These are phyloP conservation scores for Aspergillus sp. DNA, from an alignment of 2,329 filamentous ascomycete species.

Conservation along the genomic window DNA sequence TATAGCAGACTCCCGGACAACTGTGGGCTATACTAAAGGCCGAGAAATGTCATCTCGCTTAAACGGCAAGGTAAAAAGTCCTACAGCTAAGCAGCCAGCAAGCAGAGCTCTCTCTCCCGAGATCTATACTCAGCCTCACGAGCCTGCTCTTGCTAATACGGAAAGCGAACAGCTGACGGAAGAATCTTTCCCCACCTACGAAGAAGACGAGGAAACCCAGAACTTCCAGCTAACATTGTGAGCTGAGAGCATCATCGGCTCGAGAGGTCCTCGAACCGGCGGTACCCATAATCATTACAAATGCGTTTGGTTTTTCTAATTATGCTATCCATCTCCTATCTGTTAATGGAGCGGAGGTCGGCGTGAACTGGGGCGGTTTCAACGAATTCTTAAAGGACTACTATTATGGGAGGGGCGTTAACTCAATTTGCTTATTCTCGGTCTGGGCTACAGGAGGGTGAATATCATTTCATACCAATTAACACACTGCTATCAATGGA, in stretches of 20 bases:
- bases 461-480: conserved; percentile 8
- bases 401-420: conserved; percentile 13
- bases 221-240: conserved; percentile 43
- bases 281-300: background rate
- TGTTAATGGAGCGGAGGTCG: background rate
- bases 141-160: conserved; percentile 41
- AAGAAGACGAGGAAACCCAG: conserved; percentile 40
- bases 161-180: conserved; percentile 45
- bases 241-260: conserved; percentile 4
- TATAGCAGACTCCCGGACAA: conserved; percentile 71
- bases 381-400: background rate
- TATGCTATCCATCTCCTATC: conserved; percentile 1
- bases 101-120: conserved; percentile 39
- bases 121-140: conserved; percentile 45
- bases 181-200: conserved; percentile 30
- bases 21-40: conserved; percentile 81
- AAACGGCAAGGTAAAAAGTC: conserved; percentile 24
- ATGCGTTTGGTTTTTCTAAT: background rate
- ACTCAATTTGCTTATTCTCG: conserved; percentile 1
- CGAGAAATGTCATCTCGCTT: conserved; percentile 45
- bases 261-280: background rate
- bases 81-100: conserved; percentile 20
- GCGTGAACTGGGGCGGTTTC: conserved; percentile 2
- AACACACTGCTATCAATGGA: conserved; percentile 1
- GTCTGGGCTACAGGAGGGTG: conserved; percentile 4